A percentile compares a stretch with the other conserved stretches of the same genome.
Conservation (phyloP, 768 basidiomycete species). For the Boletus vinaceobasis region DNA sequence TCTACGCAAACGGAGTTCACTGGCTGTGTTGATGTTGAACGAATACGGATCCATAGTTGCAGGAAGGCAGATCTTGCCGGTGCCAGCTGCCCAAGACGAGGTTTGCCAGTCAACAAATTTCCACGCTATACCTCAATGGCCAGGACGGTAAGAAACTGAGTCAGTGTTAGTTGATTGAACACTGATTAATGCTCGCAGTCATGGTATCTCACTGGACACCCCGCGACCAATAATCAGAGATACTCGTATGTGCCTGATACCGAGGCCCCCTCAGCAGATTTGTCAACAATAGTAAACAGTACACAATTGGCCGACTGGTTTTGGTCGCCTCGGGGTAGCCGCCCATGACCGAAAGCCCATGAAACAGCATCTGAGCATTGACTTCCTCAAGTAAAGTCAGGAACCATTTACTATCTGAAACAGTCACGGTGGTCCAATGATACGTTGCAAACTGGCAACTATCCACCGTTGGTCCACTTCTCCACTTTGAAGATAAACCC, state of each 20-base stretch:
- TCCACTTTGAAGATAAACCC: not conserved
- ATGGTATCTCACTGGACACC: not conserved
- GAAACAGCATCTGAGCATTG: not conserved
- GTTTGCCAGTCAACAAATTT: not conserved
- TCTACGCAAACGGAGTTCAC: slow-evolving; percentile 24
- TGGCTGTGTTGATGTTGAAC: slow-evolving; percentile 17
- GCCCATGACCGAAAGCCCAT: no score
- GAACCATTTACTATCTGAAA: not conserved
- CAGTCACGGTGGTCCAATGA: not conserved
- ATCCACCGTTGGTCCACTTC: not conserved
- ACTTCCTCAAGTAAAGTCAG: not conserved
- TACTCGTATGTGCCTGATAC: no score
- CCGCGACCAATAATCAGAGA: no score
- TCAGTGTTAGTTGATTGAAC: not conserved
- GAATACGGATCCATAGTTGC: slow-evolving; percentile 13
- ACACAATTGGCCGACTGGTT: no score
- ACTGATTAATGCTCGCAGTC: not conserved
- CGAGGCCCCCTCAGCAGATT: no score
- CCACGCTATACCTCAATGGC: not conserved
- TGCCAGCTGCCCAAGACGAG: not conserved
- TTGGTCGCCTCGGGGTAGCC: no score
- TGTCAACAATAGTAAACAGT: no score
- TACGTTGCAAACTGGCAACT: not conserved
- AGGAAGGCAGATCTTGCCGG: not conserved
- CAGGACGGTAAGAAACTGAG: not conserved